phyloP scores from a whole-genome alignment of 164 flowering plant species.

The Sextonia rubra region DNA sequence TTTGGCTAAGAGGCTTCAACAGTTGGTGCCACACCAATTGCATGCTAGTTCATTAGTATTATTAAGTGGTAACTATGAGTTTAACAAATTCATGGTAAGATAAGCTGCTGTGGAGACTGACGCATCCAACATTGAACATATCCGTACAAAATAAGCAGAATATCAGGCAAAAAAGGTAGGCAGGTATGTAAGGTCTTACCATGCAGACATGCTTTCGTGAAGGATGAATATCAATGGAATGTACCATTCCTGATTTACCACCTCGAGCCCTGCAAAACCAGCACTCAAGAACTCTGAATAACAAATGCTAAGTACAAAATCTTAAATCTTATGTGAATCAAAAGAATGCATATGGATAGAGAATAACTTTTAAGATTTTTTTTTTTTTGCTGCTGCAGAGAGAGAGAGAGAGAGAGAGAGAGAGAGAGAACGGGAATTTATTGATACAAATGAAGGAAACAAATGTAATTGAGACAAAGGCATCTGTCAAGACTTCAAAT shows the following conservation, averaged over 20 bases:
- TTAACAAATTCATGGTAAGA: background rate
- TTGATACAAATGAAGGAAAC: background rate
- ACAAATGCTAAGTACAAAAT: background rate
- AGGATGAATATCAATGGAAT: conserved; percentile 87
- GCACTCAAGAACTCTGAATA: background rate
- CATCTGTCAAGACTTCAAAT: too few relatives aligned
- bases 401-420: background rate
- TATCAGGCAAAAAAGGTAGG: background rate
- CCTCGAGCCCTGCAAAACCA: conserved; percentile 45
- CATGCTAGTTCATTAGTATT: background rate
- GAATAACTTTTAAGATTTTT: too few relatives aligned
- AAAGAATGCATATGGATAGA: background rate
- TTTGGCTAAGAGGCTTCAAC: too few relatives aligned
- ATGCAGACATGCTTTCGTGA: conserved; percentile 88
- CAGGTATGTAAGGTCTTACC: conserved; percentile 30
- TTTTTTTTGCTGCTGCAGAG: too few relatives aligned
- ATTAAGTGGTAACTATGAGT: background rate
- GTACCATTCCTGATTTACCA: conserved; percentile 63
- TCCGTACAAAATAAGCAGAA: background rate
- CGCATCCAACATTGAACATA: background rate
- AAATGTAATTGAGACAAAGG: too few relatives aligned
- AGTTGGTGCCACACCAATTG: background rate
- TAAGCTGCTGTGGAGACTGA: background rate
- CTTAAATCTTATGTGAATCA: background rate
- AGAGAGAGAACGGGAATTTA: background rate